phyloP scores from a whole-genome alignment of 2,329 filamentous ascomycete species.

The Xylariaceae sp. region DNA sequence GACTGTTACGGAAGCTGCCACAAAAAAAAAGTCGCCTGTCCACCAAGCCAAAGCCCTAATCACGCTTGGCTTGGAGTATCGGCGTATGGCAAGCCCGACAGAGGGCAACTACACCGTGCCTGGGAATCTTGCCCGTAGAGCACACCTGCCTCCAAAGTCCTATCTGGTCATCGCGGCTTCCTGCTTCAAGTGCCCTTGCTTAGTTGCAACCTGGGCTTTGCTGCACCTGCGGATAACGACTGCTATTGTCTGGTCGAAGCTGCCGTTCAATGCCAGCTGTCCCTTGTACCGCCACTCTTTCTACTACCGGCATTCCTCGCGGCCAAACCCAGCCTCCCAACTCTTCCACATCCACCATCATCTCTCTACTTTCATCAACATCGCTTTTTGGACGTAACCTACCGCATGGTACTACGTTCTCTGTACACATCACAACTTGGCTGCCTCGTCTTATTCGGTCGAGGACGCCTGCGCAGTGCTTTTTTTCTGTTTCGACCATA shows the following conservation, averaged over 20 bases:
- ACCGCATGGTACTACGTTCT: slow-evolving; percentile 7
- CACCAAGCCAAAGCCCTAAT: background rate
- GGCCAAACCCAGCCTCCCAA: background rate
- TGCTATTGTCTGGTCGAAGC: background rate
- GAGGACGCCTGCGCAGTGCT: background rate
- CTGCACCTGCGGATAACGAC: background rate
- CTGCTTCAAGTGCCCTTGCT: background rate
- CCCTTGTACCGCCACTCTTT: background rate
- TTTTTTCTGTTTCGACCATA: background rate
- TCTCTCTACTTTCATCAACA: slow-evolving; percentile 15
- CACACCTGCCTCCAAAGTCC: background rate
- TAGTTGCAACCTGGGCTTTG: background rate
- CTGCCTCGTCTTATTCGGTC: background rate
- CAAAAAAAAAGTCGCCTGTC: background rate
- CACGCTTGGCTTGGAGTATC: background rate
- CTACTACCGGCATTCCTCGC: background rate
- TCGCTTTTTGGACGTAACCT: slow-evolving; percentile 14
- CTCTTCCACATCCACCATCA: slow-evolving; percentile 5
- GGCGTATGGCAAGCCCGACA: background rate
- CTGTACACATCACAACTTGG: background rate
- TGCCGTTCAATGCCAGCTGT: background rate
- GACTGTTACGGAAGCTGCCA: background rate
- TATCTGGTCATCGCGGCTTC: background rate
- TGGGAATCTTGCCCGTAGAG: background rate
- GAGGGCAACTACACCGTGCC: background rate